Evolutionary conservation across 495 filamentous ascomycete species (phyloP).

Genomic region (Penicillium bovifimosum): DNA sequence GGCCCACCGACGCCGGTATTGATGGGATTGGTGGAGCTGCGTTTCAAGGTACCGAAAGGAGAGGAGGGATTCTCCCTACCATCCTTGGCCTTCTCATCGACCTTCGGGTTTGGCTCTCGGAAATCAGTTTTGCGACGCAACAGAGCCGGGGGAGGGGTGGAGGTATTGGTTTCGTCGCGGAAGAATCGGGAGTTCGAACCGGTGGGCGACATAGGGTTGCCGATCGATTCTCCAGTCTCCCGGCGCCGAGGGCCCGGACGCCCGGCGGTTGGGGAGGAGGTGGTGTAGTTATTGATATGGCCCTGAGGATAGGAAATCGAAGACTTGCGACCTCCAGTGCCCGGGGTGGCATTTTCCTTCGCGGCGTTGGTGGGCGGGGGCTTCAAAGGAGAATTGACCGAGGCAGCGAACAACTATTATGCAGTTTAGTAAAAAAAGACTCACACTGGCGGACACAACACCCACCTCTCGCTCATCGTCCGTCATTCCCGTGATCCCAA

Average conservation of each 20-base stretch:
- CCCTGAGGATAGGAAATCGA: conserved; percentile 62
- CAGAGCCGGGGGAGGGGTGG: conserved; percentile 59
- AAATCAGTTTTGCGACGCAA: conserved; percentile 70
- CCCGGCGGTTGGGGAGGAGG: conserved; percentile 54
- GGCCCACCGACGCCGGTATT: conserved; percentile 45
- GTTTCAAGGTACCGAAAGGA: conserved; percentile 60
- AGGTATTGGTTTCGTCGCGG: conserved; percentile 54
- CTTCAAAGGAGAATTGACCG: conserved; percentile 91
- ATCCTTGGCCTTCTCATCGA: conserved; percentile 44
- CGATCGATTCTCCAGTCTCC: conserved; percentile 73
- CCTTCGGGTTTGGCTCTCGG: conserved; percentile 41
- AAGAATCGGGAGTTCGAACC: conserved; percentile 46
- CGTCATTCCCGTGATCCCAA: conserved; percentile 71
- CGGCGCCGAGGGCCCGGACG: conserved; percentile 73
- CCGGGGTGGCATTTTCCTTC: conserved; percentile 61
- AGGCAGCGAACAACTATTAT: conserved; percentile 64
- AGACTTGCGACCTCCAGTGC: conserved; percentile 61
- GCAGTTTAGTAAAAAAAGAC: conserved; percentile 14
- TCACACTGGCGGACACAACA: conserved; percentile 9
- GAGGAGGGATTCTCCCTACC: conserved; percentile 37
- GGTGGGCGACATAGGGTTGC: conserved; percentile 55
- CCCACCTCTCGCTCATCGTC: conserved; percentile 76
- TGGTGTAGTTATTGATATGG: conserved; percentile 40
- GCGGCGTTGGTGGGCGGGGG: conserved; percentile 64
- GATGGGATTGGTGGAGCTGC: conserved; percentile 63